Conservation (phyloP, 495 filamentous ascomycete species). For the Aspergillus affinis region DNA sequence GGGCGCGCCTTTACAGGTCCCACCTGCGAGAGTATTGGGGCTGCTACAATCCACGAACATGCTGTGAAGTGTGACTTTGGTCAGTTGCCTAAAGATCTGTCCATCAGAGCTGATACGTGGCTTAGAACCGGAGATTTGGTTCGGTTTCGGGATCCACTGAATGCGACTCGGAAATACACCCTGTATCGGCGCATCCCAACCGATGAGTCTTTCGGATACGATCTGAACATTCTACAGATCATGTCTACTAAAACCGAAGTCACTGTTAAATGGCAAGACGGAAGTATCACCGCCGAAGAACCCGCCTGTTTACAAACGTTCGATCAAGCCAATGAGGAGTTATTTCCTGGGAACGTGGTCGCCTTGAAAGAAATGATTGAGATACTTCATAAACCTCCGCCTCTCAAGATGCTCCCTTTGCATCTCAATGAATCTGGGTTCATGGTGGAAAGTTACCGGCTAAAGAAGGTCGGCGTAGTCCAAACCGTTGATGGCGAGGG, state of each 20-base stretch:
- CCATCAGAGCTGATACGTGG: conserved; percentile 17
- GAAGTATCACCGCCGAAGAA: conserved; percentile 44
- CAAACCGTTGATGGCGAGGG: conserved; percentile 54
- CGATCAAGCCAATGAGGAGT: conserved; percentile 47
- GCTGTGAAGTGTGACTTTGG: conserved; percentile 29
- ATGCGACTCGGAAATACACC: conserved; percentile 49
- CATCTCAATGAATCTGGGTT: conserved; percentile 6
- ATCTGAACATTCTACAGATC: conserved; percentile 56
- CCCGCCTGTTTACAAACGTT: conserved; percentile 46
- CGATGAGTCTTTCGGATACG: conserved; percentile 54
- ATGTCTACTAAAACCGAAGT: conserved; percentile 45
- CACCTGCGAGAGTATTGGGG: conserved; percentile 16
- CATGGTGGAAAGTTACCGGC: not conserved
- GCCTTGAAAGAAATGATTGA: conserved; percentile 42
- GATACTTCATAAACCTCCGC: conserved; percentile 5
- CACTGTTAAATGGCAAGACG: conserved; percentile 61
- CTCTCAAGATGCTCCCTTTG: not conserved
- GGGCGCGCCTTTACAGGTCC: not conserved
- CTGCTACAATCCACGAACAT: conserved; percentile 22
- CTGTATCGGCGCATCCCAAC: conserved; percentile 41
- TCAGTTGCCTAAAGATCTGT: conserved; percentile 17
- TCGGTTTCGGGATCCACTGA: conserved; percentile 50
- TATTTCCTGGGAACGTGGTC: conserved; percentile 61
- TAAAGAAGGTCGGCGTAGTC: conserved; percentile 55
- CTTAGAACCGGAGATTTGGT: conserved; percentile 46